A percentile compares a stretch with the other conserved stretches of the same genome.
Evolutionary conservation across 1,139 yeast species (phyloP).

Genomic region (Lodderomyces jiufengensis): DNA sequence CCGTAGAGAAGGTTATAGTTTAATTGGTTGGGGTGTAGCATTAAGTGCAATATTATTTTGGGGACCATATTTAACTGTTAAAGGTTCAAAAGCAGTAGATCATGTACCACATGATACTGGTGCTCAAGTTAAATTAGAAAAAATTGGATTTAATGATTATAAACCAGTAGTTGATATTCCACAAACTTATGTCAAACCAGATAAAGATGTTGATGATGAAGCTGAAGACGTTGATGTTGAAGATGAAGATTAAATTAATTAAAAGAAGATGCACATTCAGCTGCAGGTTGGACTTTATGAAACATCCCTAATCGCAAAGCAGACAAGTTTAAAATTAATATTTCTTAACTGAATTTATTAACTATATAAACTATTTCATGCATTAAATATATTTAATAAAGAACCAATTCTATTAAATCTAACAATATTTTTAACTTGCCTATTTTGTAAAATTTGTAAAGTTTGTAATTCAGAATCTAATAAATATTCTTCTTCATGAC

Average conservation of each 20-base stretch:
- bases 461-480: constrained; percentile 74
- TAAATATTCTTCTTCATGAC: constrained; percentile 71
- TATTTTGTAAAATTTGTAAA: constrained; percentile 54
- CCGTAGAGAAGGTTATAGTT: constrained; percentile 7
- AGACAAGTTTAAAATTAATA: too few relatives aligned
- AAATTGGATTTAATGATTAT: constrained; percentile 8
- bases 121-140: constrained; percentile 11
- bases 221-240: constrained; percentile 1
- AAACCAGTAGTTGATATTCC: constrained; percentile 12
- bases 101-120: constrained; percentile 14
- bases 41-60: constrained; percentile 9
- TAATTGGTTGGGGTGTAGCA: constrained; percentile 12
- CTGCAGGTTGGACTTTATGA: too few relatives aligned
- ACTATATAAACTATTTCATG: too few relatives aligned
- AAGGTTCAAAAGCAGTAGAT: constrained; percentile 7
- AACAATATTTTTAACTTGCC: constrained; percentile 53
- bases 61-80: constrained; percentile 11
- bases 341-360: too few relatives aligned
- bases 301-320: too few relatives aligned
- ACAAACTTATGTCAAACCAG: constrained; percentile 9
- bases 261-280: too few relatives aligned
- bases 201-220: constrained; percentile 10
- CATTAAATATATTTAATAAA: constrained; percentile 13
- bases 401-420: constrained; percentile 48
- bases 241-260: too few relatives aligned